Conservation (phyloP, 176 grass and related monocot genomes). For the Triticum turgidum region DNA sequence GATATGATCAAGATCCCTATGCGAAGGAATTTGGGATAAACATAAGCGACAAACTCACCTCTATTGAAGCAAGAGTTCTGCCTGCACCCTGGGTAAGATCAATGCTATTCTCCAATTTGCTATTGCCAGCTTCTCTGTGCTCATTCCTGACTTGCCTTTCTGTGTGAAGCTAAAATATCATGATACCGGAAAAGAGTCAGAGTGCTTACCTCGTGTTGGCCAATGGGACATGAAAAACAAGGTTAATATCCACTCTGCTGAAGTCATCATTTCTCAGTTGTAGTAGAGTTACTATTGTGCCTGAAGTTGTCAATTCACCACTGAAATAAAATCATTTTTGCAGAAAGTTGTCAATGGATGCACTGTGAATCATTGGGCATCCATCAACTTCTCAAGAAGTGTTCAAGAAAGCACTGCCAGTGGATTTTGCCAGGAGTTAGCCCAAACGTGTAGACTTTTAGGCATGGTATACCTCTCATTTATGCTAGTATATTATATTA, state of each 20-base stretch:
- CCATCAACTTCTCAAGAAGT: constrained; percentile 79
- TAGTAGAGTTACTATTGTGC: neutral
- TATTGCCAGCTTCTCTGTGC: neutral
- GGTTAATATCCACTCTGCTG: constrained; percentile 19
- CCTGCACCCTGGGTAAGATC: constrained; percentile 70
- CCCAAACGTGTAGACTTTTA: constrained; percentile 67
- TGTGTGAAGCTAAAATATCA: constrained; percentile 59
- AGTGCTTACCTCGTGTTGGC: constrained; percentile 69
- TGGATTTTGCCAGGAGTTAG: constrained; percentile 72
- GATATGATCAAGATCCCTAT: constrained; percentile 70
- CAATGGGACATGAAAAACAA: constrained; percentile 88
- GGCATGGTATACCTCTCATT: constrained; percentile 57
- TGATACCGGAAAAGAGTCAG: constrained; percentile 65
- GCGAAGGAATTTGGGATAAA: constrained; percentile 82
- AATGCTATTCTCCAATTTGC: neutral
- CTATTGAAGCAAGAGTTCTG: constrained; percentile 66
- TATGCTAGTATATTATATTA: neutral
- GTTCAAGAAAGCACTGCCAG: constrained; percentile 73
- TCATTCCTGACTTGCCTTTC: neutral
- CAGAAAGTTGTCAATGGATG: constrained; percentile 82
- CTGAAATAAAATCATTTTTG: neutral
- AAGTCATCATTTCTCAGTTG: neutral
- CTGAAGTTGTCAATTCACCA: neutral
- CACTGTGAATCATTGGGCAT: constrained; percentile 69
- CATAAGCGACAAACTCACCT: constrained; percentile 62